Base-by-base conservation (phyloP, 257 asterid genomes). In the Asclepias syriaca region DNA sequence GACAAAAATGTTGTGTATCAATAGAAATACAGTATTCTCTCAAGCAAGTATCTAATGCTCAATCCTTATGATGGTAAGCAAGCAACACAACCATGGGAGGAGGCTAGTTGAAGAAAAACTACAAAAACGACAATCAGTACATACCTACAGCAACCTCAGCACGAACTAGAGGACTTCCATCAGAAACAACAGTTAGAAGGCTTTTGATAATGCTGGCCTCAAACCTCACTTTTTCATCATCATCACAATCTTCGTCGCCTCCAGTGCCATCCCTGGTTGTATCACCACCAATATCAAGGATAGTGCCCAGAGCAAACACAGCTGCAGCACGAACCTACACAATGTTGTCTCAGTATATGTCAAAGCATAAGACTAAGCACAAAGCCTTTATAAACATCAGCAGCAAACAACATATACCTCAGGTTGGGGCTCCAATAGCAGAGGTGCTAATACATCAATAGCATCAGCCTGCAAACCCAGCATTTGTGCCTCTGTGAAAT, bases 141-240 rank as follows among this genome's bases (percentile, higher is more conserved):
- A 73, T 88, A 95, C 99, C 98, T 76, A 90, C 92, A 71, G 98
- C 97, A 76, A 90, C 99, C 90, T 95, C 99, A 21, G 96, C 97
- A 51, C 99, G 95, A 53, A 95, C 99, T 74, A 92, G 83, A 39
- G 99, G 97, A 83, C 98, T 95, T 77, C 99, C 99, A 76, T 95
- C 99, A 69, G 97, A 88, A 76, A 83, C 93, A 80, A 85, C 92
- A 83, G 81, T 85, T 70, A 92, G 51, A 73, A 95, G 90, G 87
- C 84, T 87, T 77, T 87, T 92, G 70, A 92, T 77, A 66, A 92
- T 84, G 83, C 81, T 77, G 57, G 85, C 92, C 82, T 90, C 96
- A 80, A 90, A 88, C 87, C 84, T 86, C 75, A 86, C 74, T 83
- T 89, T 95, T 84, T 95, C 99, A 88, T 88, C 97, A 86, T 86